These are phyloP conservation scores for Phytophthora hybrid DNA, from an alignment of 352 stramenopile species.

Conservation along the genomic window DNA sequence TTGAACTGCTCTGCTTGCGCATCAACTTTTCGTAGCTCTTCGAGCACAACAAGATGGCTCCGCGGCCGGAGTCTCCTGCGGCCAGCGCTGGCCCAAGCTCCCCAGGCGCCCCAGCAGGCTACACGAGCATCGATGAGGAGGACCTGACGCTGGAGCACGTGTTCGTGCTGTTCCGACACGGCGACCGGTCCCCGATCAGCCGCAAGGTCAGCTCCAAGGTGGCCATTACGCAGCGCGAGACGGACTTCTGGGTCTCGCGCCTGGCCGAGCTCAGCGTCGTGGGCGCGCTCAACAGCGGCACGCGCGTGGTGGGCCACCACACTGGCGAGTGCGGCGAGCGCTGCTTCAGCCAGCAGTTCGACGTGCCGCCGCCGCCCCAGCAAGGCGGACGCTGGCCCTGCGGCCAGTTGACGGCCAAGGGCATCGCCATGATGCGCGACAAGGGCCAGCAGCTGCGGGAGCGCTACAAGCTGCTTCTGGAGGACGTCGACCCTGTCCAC, in stretches of 20 bases:
- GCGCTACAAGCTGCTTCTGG: slow-evolving; percentile 54
- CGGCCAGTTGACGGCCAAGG: slow-evolving; percentile 76
- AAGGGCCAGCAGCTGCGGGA: slow-evolving; percentile 58
- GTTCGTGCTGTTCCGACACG: slow-evolving; percentile 79
- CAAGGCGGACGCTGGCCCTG: slow-evolving; percentile 77
- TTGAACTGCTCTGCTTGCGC: slow-evolving; percentile 30
- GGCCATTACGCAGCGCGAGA: slow-evolving; percentile 53
- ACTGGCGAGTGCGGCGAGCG: slow-evolving; percentile 3
- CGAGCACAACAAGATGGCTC: slow-evolving; percentile 17
- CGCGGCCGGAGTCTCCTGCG: slow-evolving; percentile 17
- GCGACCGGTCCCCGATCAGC: slow-evolving; percentile 82
- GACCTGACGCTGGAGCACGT: slow-evolving; percentile 66
- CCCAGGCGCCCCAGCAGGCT: not conserved
- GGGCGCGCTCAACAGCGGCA: slow-evolving; percentile 56
- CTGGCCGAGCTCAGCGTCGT: slow-evolving; percentile 56
- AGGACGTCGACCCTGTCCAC: slow-evolving; percentile 34
- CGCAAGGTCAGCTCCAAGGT: slow-evolving; percentile 55
- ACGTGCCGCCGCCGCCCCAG: slow-evolving; percentile 45
- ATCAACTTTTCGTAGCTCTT: slow-evolving; percentile 21
- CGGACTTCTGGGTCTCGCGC: slow-evolving; percentile 68
- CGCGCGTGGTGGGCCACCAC: slow-evolving; percentile 46
- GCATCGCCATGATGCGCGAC: slow-evolving; percentile 66
- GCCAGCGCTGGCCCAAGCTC: not conserved
- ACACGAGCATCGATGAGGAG: slow-evolving; percentile 10
- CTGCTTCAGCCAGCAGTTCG: not conserved